Conservation (phyloP, 768 basidiomycete genomes). For the Amanita exitialis region DNA sequence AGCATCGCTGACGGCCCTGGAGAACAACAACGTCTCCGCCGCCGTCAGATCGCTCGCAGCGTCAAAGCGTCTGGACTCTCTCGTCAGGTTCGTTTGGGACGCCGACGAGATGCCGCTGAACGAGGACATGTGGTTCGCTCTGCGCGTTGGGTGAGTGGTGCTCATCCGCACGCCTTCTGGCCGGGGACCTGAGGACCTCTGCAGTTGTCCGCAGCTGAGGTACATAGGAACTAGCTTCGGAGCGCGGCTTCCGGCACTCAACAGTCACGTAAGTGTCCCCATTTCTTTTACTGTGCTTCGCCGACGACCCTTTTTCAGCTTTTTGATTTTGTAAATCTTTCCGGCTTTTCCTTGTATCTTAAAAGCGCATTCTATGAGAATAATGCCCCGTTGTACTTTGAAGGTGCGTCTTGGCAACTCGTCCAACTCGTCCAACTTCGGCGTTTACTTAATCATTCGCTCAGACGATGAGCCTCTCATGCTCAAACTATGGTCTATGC, state of each 20-base stretch:
- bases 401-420: conserved; percentile 29
- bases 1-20: conserved; percentile 14
- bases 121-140: conserved; percentile 73
- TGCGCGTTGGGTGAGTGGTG: conserved; percentile 48
- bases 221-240: conserved; percentile 58
- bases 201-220: conserved; percentile 56
- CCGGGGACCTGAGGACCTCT: background rate
- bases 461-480: conserved; percentile 43
- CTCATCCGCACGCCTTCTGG: background rate
- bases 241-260: conserved; percentile 39
- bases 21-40: conserved; percentile 34
- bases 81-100: conserved; percentile 62
- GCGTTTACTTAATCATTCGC: background rate
- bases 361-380: conserved; percentile 56
- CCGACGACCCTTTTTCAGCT: conserved; percentile 28
- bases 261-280: conserved; percentile 42
- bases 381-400: conserved; percentile 42
- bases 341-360: conserved; percentile 51
- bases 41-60: conserved; percentile 41
- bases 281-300: conserved; percentile 1
- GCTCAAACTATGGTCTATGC: conserved; percentile 60
- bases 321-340: conserved; percentile 56
- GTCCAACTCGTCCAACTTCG: background rate
- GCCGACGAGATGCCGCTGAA: conserved; percentile 55
- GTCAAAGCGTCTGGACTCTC: conserved; percentile 45